Evolutionary conservation across 805 yeast genomes (phyloP).

Genomic region (Saturnispora kantuleensis): DNA sequence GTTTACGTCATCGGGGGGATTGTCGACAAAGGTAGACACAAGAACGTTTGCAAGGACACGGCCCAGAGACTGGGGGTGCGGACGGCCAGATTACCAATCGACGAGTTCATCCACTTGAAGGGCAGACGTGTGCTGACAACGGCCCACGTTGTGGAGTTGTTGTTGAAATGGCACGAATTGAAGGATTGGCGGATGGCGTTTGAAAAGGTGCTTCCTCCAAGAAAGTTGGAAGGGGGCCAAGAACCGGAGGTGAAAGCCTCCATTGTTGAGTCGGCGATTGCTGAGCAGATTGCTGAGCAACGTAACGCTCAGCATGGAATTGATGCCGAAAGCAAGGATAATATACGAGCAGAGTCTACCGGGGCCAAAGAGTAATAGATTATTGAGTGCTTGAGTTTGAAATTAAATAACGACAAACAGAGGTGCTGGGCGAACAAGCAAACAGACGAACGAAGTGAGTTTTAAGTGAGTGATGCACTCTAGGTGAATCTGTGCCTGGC

Average conservation of each 20-base stretch:
- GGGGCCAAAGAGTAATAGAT: too few relatives aligned
- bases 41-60: slow-evolving; percentile 67
- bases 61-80: slow-evolving; percentile 63
- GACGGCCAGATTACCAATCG: slow-evolving; percentile 80
- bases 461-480: too few relatives aligned
- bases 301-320: too few relatives aligned
- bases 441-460: too few relatives aligned
- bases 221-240: slow-evolving; percentile 41
- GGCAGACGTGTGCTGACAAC: slow-evolving; percentile 90
- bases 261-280: too few relatives aligned
- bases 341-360: too few relatives aligned
- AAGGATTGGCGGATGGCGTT: slow-evolving; percentile 82
- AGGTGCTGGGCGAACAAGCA: too few relatives aligned
- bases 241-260: background rate
- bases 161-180: slow-evolving; percentile 70
- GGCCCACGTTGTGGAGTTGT: slow-evolving; percentile 85
- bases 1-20: slow-evolving; percentile 92
- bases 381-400: too few relatives aligned
- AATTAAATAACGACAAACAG: too few relatives aligned
- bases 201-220: slow-evolving; percentile 74
- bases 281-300: too few relatives aligned
- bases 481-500: too few relatives aligned
- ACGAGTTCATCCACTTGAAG: slow-evolving; percentile 66
- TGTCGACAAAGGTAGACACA: slow-evolving; percentile 89
- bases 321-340: background rate